phyloP scores from a whole-genome alignment of 257 asterid species.

The Primulina tabacum region DNA sequence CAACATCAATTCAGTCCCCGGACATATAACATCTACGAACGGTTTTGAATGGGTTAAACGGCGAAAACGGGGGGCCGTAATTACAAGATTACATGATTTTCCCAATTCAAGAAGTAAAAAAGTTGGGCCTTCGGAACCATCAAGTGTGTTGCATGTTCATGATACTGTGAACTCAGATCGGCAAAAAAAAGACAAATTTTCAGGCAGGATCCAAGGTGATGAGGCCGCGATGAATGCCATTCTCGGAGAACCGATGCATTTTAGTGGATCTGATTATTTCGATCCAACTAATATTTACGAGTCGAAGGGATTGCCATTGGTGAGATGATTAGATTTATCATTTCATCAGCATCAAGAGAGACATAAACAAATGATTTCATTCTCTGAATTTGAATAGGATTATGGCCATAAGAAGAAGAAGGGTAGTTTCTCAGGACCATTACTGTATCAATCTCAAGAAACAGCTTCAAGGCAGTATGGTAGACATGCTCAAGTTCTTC shows the following conservation, averaged over 20 bases:
- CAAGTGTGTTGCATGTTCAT: constrained; percentile 24
- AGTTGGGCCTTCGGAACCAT: constrained; percentile 24
- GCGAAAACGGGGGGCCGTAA: constrained; percentile 39
- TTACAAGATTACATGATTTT: constrained; percentile 40
- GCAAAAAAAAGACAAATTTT: constrained; percentile 33
- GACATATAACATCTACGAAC: constrained; percentile 40
- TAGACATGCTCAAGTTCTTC: constrained; percentile 35
- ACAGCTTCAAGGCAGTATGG: constrained; percentile 30
- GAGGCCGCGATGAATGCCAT: constrained; percentile 30
- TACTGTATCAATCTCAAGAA: constrained; percentile 36
- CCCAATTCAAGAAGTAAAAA: constrained; percentile 36
- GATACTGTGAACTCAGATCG: constrained; percentile 30
- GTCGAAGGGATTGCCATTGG: constrained; percentile 41
- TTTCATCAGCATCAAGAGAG: background rate
- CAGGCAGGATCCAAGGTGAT: constrained; percentile 21
- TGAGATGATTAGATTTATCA: constrained; percentile 19
- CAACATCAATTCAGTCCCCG: constrained; percentile 55
- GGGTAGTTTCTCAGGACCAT: constrained; percentile 57
- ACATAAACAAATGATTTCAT: too few relatives aligned
- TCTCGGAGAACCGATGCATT: constrained; percentile 27
- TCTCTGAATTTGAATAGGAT: background rate
- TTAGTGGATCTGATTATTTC: constrained; percentile 41
- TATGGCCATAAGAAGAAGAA: constrained; percentile 28
- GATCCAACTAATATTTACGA: constrained; percentile 44
- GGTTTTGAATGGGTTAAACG: constrained; percentile 52